Percentiles rank a stretch among this genome's conserved stretches.
These are phyloP conservation scores for Tylopilus balloui DNA, from an alignment of 768 basidiomycete species.

Conservation along the genomic window DNA sequence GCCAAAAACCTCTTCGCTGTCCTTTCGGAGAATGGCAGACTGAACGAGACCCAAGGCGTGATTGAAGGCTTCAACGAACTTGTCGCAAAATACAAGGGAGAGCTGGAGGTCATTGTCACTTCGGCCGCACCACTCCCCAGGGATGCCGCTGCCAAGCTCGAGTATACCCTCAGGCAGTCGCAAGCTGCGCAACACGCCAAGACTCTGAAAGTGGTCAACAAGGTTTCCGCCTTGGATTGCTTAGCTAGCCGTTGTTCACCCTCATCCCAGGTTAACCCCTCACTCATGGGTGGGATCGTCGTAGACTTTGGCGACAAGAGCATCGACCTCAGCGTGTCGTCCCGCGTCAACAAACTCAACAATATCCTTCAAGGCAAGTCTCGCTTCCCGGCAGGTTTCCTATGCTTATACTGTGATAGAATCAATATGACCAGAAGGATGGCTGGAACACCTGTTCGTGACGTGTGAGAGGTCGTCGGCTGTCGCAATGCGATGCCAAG, in stretches of 20 bases:
- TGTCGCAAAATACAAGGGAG: constrained; percentile 85
- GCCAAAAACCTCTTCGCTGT: constrained; percentile 90
- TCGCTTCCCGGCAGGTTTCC: not conserved
- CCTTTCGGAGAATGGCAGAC: constrained; percentile 89
- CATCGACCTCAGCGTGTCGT: constrained; percentile 91
- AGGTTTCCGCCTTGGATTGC: constrained; percentile 47
- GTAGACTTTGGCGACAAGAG: constrained; percentile 99
- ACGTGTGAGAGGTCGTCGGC: not conserved
- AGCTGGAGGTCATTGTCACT: constrained; percentile 89
- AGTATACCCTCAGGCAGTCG: constrained; percentile 80
- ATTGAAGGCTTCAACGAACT: constrained; percentile 91
- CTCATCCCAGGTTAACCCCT: constrained; percentile 74
- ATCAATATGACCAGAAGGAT: constrained; percentile 20
- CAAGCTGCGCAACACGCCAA: constrained; percentile 85
- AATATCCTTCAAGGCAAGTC: constrained; percentile 74
- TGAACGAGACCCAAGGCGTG: constrained; percentile 78
- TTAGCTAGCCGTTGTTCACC: constrained; percentile 1
- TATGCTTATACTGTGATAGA: constrained; percentile 19
- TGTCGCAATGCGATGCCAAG: constrained; percentile 4
- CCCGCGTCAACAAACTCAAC: constrained; percentile 94
- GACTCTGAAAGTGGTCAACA: constrained; percentile 84
- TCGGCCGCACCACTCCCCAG: constrained; percentile 77
- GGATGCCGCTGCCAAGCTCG: constrained; percentile 72
- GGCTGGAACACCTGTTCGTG: not conserved
- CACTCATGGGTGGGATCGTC: constrained; percentile 86